Conservation (phyloP, 768 basidiomycete genomes). For the Leccinum longicurvipes region DNA sequence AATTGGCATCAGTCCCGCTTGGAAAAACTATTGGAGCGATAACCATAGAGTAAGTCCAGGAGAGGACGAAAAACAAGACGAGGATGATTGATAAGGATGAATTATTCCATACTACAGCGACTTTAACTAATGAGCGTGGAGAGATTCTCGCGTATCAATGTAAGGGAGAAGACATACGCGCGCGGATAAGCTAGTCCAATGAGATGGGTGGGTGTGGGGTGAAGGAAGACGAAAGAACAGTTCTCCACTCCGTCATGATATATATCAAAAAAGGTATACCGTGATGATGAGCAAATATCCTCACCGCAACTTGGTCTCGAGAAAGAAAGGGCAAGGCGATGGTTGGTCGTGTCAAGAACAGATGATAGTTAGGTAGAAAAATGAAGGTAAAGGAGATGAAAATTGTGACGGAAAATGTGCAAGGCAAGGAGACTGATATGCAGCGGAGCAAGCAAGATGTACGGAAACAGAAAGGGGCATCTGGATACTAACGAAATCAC, state of each 20-base stretch:
- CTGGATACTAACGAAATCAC: conserved; percentile 45
- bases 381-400: background rate
- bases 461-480: conserved; percentile 21
- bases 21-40: conserved; percentile 17
- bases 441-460: conserved; percentile 24
- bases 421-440: conserved; percentile 8
- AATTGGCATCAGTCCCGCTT: conserved; percentile 9
- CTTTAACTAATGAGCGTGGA: conserved; percentile 23
- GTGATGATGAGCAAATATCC: conserved; percentile 10
- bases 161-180: background rate
- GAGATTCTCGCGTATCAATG: conserved; percentile 2
- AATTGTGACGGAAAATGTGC: background rate
- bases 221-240: conserved; percentile 13
- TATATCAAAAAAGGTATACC: conserved; percentile 23
- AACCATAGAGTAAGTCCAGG: conserved; percentile 20
- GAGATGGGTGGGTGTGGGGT: conserved; percentile 13
- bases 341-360: conserved; percentile 14
- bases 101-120: conserved; percentile 25
- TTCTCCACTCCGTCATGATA: conserved; percentile 23
- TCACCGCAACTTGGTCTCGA: conserved; percentile 9
- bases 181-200: conserved; percentile 13
- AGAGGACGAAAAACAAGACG: background rate
- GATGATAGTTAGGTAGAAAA: conserved; percentile 7
- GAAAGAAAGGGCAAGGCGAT: conserved; percentile 1
- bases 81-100: conserved; percentile 2